Conservation (phyloP, 106 monocot genomes). For the Alisma plantagoaquatica region DNA sequence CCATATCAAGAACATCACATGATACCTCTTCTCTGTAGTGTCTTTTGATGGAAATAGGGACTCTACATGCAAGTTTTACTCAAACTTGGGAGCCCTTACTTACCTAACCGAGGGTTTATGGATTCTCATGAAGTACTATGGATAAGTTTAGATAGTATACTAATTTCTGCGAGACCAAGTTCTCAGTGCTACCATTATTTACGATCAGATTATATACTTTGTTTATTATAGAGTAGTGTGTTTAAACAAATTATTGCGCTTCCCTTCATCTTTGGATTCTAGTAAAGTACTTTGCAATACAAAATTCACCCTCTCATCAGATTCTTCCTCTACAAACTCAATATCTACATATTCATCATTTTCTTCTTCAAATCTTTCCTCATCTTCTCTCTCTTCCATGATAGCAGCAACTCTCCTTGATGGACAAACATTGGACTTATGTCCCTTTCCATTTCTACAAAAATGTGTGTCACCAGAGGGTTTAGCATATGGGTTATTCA, state of each 20-base stretch:
- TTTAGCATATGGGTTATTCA: too few species aligned
- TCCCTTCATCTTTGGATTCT: neutral
- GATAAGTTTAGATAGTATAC: neutral
- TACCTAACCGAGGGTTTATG: neutral
- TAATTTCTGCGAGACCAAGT: neutral
- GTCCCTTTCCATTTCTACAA: neutral
- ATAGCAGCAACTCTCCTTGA: too few species aligned
- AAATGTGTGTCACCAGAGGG: too few species aligned
- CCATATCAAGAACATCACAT: slow-evolving; percentile 1
- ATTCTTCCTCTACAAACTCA: too few species aligned
- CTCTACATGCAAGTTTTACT: neutral
- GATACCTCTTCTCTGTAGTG: neutral
- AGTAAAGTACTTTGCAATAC: too few species aligned
- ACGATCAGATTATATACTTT: neutral
- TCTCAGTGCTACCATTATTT: neutral
- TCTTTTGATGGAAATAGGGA: neutral
- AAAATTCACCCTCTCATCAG: too few species aligned
- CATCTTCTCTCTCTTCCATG: too few species aligned
- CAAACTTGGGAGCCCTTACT: neutral
- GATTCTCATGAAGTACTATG: neutral
- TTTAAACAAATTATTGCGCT: neutral
- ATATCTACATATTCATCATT: too few species aligned
- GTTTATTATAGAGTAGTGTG: neutral
- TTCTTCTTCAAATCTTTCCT: too few species aligned
- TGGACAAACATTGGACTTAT: neutral